Percentiles rank a stretch among this genome's conserved stretches.
Evolutionary conservation across 2,329 filamentous ascomycete genomes (phyloP).

Genomic region (Paecilomyces dactylethromorphus): DNA sequence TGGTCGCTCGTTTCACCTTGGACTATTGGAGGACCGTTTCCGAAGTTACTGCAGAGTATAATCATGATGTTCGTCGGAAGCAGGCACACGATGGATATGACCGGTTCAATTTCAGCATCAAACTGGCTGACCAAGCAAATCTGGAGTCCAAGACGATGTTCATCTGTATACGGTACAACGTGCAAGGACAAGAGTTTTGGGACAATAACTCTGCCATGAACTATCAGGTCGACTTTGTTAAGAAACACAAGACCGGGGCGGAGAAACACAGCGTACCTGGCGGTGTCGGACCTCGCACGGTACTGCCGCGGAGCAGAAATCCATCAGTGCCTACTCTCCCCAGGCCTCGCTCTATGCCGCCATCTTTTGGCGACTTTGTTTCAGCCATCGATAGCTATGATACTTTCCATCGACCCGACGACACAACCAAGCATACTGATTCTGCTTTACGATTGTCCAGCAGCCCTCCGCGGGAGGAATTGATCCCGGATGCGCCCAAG

Average conservation of each 20-base stretch:
- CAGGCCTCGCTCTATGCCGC: constrained; percentile 45
- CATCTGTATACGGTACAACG: constrained; percentile 82
- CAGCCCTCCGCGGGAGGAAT: constrained; percentile 57
- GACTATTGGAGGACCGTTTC: constrained; percentile 99
- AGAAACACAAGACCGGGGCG: constrained; percentile 61
- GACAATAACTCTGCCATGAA: constrained; percentile 86
- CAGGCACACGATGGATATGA: constrained; percentile 64
- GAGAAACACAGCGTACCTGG: constrained; percentile 42
- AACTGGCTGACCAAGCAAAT: constrained; percentile 82
- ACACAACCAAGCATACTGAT: constrained; percentile 57
- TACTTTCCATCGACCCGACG: constrained; percentile 52
- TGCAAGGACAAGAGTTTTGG: constrained; percentile 83
- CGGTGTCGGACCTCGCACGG: constrained; percentile 45
- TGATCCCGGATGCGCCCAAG: constrained; percentile 53
- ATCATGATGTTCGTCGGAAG: constrained; percentile 65
- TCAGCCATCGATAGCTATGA: constrained; percentile 52
- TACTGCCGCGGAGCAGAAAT: constrained; percentile 62
- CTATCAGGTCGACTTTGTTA: constrained; percentile 89
- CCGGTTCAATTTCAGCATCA: constrained; percentile 90
- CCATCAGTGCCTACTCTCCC: constrained; percentile 45
- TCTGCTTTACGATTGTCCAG: constrained; percentile 64
- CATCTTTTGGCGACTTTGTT: constrained; percentile 64
- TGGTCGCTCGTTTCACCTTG: constrained; percentile 89
- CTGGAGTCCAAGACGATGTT: constrained; percentile 88
- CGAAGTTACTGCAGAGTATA: constrained; percentile 84